Evolutionary conservation across 2,329 filamentous ascomycete genomes (phyloP), one percentile per base, ranked within the genome.

Genomic region (Dactylellina cionopaga): DNA sequence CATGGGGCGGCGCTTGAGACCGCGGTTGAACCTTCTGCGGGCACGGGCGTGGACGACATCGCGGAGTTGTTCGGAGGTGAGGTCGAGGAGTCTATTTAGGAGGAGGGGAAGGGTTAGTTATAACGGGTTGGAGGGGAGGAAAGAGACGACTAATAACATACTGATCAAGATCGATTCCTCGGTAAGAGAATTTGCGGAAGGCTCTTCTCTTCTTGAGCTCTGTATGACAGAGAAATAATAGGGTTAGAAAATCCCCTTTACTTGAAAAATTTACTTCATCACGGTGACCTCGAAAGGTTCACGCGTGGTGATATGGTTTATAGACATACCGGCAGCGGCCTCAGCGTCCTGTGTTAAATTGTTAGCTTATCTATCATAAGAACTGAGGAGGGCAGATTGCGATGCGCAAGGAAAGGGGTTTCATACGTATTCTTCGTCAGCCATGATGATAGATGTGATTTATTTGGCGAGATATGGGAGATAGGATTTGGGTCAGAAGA

Each of bases 141-240:
- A 24, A 27, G 24, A 55, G 76, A n/a, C n/a, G n/a, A n/a, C n/a
- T n/a, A n/a, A n/a, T n/a, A n/a, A 86, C 92, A 82, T 93, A 97
- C 94, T 96, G 92, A 84, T 99, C 95, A 84, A 99, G 93, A 85
- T 99, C 95, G 84, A 99, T 92, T 82, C 95, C 95, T 83, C 95
- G 92, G 92, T 97, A 99, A 80, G 93, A 95, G 84, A 98, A 99
- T 90, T 98, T 99, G 87, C 92, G 91, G 91, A 98, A 97, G 80
- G 92, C 87, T 94, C 95, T 96, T 88, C 90, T 96, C 89, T 92
- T 96, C 92, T 98, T 99, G 85, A 99, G 87, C 91, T 97, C 95
- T 89, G 81, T 81, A 76, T 35, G 59, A 56, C 41, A 55, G 58
- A 65, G 46, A 62, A 63, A 69, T 41, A 49, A 43, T 76, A 60